A percentile compares a stretch with the other conserved stretches of the same genome.
These are phyloP conservation scores for Rugonectria rugulosa DNA, from an alignment of 2,329 filamentous ascomycete genomes.

Conservation along the genomic window DNA sequence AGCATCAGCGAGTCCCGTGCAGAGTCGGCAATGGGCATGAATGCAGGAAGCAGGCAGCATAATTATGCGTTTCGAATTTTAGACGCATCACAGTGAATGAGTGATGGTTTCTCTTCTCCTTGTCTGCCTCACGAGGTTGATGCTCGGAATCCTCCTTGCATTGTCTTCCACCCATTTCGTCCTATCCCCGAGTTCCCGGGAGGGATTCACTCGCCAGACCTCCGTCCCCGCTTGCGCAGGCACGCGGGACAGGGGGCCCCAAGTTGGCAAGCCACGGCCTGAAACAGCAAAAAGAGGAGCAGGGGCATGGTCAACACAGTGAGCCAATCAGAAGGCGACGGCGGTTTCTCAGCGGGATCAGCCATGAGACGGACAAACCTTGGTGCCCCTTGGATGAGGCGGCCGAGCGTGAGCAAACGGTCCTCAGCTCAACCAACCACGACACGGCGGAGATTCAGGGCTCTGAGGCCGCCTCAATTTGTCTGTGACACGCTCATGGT, in stretches of 20 bases:
- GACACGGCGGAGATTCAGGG: constrained; percentile 1
- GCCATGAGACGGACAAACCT: constrained; percentile 26
- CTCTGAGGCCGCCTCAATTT: constrained; percentile 26
- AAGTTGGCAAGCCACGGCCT: constrained; percentile 23
- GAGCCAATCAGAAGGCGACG: constrained; percentile 18
- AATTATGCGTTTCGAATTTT: constrained; percentile 12
- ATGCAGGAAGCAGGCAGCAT: not conserved
- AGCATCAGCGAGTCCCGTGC: not conserved
- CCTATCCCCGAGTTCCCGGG: constrained; percentile 10
- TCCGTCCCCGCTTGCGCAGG: constrained; percentile 27
- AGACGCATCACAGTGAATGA: not conserved
- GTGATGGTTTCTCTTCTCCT: not conserved
- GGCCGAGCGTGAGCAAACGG: not conserved
- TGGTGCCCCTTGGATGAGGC: constrained; percentile 2
- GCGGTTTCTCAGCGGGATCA: constrained; percentile 23
- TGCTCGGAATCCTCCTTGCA: not conserved
- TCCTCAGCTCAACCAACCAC: constrained; percentile 23
- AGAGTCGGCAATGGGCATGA: not conserved
- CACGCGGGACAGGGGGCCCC: constrained; percentile 20
- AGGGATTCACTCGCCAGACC: constrained; percentile 10
- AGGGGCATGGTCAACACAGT: constrained; percentile 20
- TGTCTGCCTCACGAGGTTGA: not conserved
- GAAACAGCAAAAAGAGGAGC: constrained; percentile 35
- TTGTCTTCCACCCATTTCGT: not conserved
- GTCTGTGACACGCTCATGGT: constrained; percentile 27